A percentile compares a stretch with the other conserved stretches of the same genome.
Evolutionary conservation across 257 asterid genomes (phyloP).

Genomic region (Solanum corneliomulleri): DNA sequence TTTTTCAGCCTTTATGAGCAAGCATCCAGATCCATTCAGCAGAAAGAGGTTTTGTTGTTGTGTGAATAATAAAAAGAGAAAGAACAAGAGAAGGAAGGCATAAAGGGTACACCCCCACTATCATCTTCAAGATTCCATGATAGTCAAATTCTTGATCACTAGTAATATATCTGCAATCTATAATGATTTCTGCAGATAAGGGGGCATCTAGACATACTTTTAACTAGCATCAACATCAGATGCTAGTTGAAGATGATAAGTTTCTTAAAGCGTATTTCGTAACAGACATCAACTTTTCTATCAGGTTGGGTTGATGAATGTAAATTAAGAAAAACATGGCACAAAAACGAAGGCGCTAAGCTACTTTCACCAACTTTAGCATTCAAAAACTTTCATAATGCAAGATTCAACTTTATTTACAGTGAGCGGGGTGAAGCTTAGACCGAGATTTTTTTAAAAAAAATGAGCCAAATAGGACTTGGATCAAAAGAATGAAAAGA

Average conservation of each 20-base stretch:
- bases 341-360: not conserved
- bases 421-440: not conserved
- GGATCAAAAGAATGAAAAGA: conserved; percentile 6
- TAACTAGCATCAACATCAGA: not conserved
- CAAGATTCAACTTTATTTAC: not conserved
- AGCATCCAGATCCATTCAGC: conserved; percentile 3
- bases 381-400: not conserved
- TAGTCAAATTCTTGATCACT: not conserved
- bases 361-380: not conserved
- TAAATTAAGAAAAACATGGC: not conserved
- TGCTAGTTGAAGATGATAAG: not conserved
- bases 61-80: not conserved
- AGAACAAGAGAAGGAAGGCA: conserved; percentile 13
- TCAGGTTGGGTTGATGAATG: not conserved
- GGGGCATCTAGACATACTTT: conserved; percentile 8
- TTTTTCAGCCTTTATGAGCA: not conserved
- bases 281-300: not conserved
- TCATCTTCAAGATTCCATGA: conserved; percentile 6
- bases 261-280: not conserved
- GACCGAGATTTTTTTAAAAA: not conserved
- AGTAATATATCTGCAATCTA: not conserved
- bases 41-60: not conserved
- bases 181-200: conserved; percentile 6
- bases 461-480: not conserved
- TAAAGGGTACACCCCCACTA: conserved; percentile 25